A percentile compares a stretch with the other conserved stretches of the same genome.
phyloP scores from a whole-genome alignment of 75 land plant genomes.

The Sequoia sempervirens region DNA sequence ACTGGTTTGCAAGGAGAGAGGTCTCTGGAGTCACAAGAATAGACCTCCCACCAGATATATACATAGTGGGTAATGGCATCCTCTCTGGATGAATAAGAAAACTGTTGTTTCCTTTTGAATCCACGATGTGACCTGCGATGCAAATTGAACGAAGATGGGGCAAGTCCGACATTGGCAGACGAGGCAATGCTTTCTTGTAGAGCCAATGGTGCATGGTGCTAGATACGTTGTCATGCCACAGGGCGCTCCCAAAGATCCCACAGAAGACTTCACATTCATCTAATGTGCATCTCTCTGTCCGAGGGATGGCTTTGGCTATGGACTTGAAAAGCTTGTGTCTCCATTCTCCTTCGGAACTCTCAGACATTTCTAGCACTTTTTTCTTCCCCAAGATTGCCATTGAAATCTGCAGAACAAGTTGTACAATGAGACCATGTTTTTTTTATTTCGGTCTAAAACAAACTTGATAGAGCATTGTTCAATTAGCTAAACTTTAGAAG shows the following conservation, averaged over 20 bases:
- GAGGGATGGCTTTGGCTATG: slow-evolving; percentile 26
- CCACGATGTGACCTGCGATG: slow-evolving; percentile 35
- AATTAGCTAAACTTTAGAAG: background rate
- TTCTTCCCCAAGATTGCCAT: slow-evolving; percentile 37
- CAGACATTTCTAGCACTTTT: slow-evolving; percentile 17
- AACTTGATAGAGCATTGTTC: background rate
- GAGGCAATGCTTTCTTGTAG: slow-evolving; percentile 21
- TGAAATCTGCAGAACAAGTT: slow-evolving; percentile 19
- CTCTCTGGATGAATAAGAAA: slow-evolving; percentile 47
- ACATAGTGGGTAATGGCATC: slow-evolving; percentile 34
- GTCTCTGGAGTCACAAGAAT: slow-evolving; percentile 40
- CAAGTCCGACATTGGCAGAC: slow-evolving; percentile 40
- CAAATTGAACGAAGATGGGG: slow-evolving; percentile 43
- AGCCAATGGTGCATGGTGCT: slow-evolving; percentile 35
- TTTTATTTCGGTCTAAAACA: background rate
- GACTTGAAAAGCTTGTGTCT: slow-evolving; percentile 25
- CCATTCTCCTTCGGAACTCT: slow-evolving; percentile 9
- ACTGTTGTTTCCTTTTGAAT: slow-evolving; percentile 26
- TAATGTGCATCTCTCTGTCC: slow-evolving; percentile 30
- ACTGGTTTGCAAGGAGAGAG: slow-evolving; percentile 33
- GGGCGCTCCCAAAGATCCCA: slow-evolving; percentile 46
- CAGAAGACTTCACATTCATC: slow-evolving; percentile 42
- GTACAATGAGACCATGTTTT: background rate
- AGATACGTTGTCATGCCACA: slow-evolving; percentile 47
- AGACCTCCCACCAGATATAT: slow-evolving; percentile 38